phyloP scores from a whole-genome alignment of 2,329 filamentous ascomycete species.

The Diplocarpon rosae region DNA sequence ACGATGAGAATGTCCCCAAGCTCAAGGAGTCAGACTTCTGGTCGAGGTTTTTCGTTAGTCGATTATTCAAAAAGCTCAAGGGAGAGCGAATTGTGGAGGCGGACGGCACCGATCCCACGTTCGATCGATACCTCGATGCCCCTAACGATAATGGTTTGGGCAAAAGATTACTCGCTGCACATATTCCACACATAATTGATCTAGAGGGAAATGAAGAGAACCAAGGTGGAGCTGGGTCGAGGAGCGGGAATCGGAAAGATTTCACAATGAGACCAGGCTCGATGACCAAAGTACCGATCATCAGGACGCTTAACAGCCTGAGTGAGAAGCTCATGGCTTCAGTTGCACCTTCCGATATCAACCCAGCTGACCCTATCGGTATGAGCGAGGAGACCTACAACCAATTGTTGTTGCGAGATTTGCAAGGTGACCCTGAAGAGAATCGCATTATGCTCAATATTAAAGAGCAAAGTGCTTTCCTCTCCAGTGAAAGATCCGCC shows the following conservation, averaged over 20 bases:
- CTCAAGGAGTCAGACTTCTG: slow-evolving; percentile 76
- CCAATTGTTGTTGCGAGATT: slow-evolving; percentile 66
- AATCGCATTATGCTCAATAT: slow-evolving; percentile 76
- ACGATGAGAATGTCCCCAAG: slow-evolving; percentile 85
- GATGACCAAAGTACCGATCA: slow-evolving; percentile 71
- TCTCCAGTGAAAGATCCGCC: slow-evolving; percentile 44
- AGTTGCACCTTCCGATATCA: slow-evolving; percentile 67
- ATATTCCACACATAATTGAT: slow-evolving; percentile 83
- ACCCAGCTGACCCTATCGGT: slow-evolving; percentile 52
- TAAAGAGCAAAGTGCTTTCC: slow-evolving; percentile 77
- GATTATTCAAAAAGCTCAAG: slow-evolving; percentile 80
- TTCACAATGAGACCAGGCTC: slow-evolving; percentile 74
- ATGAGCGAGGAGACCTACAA: slow-evolving; percentile 64
- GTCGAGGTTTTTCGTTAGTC: slow-evolving; percentile 87
- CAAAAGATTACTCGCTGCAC: slow-evolving; percentile 45
- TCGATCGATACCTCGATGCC: slow-evolving; percentile 75
- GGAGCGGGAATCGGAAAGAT: slow-evolving; percentile 74
- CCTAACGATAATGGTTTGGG: slow-evolving; percentile 49
- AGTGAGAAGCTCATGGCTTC: slow-evolving; percentile 91
- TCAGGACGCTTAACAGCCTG: slow-evolving; percentile 78
- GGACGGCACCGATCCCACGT: slow-evolving; percentile 65
- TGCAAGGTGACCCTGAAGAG: slow-evolving; percentile 63
- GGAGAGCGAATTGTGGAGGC: slow-evolving; percentile 75
- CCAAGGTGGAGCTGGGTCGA: slow-evolving; percentile 71
- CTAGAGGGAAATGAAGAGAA: slow-evolving; percentile 92